Conservation (phyloP, 2,329 filamentous ascomycete species). For the Botrytis galanthina region DNA sequence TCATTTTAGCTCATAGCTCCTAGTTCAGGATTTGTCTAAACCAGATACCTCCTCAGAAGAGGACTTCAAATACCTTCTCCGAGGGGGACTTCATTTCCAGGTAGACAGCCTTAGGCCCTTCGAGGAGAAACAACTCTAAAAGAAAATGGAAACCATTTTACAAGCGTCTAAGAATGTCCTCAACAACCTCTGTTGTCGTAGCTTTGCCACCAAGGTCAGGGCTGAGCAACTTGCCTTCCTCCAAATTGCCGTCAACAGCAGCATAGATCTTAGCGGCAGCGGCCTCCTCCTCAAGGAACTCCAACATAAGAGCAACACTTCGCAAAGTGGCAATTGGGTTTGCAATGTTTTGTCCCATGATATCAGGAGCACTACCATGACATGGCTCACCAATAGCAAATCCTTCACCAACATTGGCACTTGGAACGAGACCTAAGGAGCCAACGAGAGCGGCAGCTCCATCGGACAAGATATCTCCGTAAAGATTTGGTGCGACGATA, state of each 20-base stretch:
- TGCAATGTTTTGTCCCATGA: conserved; percentile 86
- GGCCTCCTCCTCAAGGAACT: conserved; percentile 84
- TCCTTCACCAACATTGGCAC: conserved; percentile 88
- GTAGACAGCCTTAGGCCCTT: conserved; percentile 12
- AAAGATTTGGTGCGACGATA: conserved; percentile 95
- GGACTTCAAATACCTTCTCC: conserved; percentile 18
- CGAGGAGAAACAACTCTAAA: conserved; percentile 19
- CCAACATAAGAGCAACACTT: conserved; percentile 90
- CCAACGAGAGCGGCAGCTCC: conserved; percentile 93
- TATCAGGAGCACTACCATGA: conserved; percentile 94
- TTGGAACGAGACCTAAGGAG: conserved; percentile 86
- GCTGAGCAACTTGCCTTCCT: conserved; percentile 76
- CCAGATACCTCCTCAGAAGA: conserved; percentile 14
- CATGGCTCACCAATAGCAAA: conserved; percentile 98
- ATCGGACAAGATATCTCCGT: conserved; percentile 95
- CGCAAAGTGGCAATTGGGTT: conserved; percentile 95
- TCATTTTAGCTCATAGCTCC: conserved; percentile 20
- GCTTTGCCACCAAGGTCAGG: conserved; percentile 89
- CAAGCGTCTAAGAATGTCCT: conserved; percentile 81
- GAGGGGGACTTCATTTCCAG: conserved; percentile 11
- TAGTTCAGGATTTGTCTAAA: conserved; percentile 8
- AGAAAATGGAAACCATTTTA: conserved; percentile 45
- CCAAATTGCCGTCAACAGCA: conserved; percentile 86
- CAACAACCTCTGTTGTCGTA: conserved; percentile 79
- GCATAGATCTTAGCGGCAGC: conserved; percentile 88